Evolutionary conservation across 805 yeast genomes (phyloP), one percentile per base, ranked within the genome.

Genomic region (Lipomyces chichibuensis): DNA sequence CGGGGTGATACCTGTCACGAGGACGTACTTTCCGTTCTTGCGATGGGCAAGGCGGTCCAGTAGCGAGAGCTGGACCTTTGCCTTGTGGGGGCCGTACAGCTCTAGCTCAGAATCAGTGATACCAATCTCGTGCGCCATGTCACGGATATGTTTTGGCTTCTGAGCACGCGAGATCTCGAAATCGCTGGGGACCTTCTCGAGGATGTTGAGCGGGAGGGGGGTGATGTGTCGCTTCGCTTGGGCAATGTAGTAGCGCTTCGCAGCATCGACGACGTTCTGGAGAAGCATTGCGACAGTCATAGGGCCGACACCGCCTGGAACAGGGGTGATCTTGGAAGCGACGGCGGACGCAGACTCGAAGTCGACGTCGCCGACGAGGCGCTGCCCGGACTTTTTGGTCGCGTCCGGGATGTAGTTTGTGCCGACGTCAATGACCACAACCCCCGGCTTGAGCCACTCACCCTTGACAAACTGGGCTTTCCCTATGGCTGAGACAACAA

Each of bases 221-320:
- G 78, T 78, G 74, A 85, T 79, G 67, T 80, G 78, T 73, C 85
- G 81, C 75, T 82, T 78, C 75, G 84, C 83, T 74, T 81, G 78
- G 43, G 76, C 76, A 29, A 74, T 71, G 62, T 78, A 83, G 74
- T 83, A 86, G 63, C 84, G 80, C 74, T 88, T 83, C 25, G 98
- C 97, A 61, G 97, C 91, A 71, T 85, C 84, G 65, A 87, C 82
- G 11, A 94, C 94, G 75, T 95, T 94, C 71, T 89, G 85, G 69
- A 93, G 85, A 68, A 94, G 85, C 97, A 93, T 92, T 53, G 97
- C 97, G 59, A 94, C 98, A 33, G 99, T 94, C 98, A 94, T 94
- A 71, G 99, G 99, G 53, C 99, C 99, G 70, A 94, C 98, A 74
- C 98, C 98, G 77, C 98, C 98, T 39, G 99, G 99, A 64, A 94